Evolutionary conservation across 176 grass and related monocot genomes (phyloP).

Genomic region (Oryza glumipatula): DNA sequence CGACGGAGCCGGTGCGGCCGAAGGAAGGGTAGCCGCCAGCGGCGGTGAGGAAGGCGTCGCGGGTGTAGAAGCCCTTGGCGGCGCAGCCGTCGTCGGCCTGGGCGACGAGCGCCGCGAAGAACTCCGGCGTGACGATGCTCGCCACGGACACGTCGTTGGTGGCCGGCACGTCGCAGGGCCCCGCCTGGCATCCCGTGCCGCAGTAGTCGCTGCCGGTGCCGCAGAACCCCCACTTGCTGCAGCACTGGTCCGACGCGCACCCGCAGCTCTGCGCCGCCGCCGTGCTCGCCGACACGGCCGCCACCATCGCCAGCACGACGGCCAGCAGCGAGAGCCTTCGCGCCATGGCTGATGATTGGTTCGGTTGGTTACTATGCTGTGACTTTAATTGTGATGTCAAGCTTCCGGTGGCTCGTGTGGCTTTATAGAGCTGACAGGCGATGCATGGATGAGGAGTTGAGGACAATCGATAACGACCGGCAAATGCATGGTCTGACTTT

Average conservation of each 20-base stretch:
- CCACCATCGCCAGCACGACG: background rate
- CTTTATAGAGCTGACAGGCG: constrained; percentile 10
- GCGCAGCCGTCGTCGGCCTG: constrained; percentile 56
- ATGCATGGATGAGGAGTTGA: background rate
- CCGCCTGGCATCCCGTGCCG: constrained; percentile 53
- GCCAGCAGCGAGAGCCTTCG: background rate
- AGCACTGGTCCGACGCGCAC: constrained; percentile 47
- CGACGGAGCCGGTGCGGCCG: constrained; percentile 54
- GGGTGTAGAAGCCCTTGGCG: constrained; percentile 69
- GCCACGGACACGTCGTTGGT: constrained; percentile 53
- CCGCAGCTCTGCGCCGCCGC: constrained; percentile 51
- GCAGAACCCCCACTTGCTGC: constrained; percentile 65
- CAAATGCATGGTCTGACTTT: background rate
- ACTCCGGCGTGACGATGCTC: constrained; percentile 47
- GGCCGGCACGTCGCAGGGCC: constrained; percentile 35
- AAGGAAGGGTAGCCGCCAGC: constrained; percentile 52
- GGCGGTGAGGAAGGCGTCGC: constrained; percentile 69
- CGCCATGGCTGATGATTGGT: background rate
- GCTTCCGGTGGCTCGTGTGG: background rate
- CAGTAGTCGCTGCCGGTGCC: constrained; percentile 45
- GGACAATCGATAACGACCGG: background rate
- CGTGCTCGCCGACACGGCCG: background rate
- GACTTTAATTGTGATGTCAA: constrained; percentile 1
- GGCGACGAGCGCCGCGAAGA: constrained; percentile 63
- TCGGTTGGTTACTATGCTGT: background rate